These are phyloP conservation scores for Coelastrella sp. DNA, from an alignment of 139 green algal species.

Conservation along the genomic window DNA sequence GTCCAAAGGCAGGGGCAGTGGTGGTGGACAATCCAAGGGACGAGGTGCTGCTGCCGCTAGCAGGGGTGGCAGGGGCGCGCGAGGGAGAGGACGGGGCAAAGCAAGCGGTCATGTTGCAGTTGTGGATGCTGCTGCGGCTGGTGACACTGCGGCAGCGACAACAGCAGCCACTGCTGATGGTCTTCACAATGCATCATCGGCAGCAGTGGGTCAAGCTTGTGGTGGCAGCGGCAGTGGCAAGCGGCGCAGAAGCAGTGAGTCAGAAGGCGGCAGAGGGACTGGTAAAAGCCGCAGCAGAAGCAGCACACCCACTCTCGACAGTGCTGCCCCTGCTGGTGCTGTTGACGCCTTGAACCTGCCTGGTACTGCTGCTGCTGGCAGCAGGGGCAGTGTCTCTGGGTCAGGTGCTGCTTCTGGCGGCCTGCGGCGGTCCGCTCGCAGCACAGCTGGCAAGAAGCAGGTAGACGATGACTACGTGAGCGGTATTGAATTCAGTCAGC, in stretches of 20 bases:
- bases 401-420: background rate
- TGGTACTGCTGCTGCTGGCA: background rate
- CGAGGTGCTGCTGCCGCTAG: background rate
- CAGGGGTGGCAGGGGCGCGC: background rate
- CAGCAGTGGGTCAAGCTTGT: background rate
- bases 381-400: too few relatives aligned
- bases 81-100: background rate
- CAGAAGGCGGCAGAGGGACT: background rate
- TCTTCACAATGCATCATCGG: too few relatives aligned
- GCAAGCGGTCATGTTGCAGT: background rate
- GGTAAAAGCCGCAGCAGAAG: slow-evolving; percentile 14
- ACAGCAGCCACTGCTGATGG: background rate
- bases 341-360: background rate
- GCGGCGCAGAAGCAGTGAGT: background rate
- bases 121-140: background rate
- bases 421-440: background rate
- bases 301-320: background rate
- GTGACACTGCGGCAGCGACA: slow-evolving; percentile 2
- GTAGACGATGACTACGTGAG: background rate
- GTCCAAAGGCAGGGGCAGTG: background rate
- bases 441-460: slow-evolving; percentile 32
- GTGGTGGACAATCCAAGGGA: background rate
- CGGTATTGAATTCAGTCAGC: slow-evolving; percentile 18
- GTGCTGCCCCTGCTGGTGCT: background rate
- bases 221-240: background rate